Evolutionary conservation across 805 yeast genomes (phyloP).

Genomic region (Tetrapisispora iriomotensis): DNA sequence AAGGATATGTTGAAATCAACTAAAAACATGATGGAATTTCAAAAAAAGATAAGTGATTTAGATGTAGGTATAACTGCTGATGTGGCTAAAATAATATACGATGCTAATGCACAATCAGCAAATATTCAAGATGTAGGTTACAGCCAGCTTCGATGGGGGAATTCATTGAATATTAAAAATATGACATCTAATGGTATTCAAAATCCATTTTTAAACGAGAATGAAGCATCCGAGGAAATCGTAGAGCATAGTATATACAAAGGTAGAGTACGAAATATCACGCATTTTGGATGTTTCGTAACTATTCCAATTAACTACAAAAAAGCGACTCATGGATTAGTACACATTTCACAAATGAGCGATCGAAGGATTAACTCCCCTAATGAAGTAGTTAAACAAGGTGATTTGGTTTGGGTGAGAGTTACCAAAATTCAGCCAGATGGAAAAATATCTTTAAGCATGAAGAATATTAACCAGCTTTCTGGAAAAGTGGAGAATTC

Average conservation of each 20-base stretch:
- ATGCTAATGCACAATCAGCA: background rate
- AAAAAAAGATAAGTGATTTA: constrained; percentile 10
- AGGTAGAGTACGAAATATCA: constrained; percentile 53
- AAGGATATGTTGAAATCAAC: constrained; percentile 11
- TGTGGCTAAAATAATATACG: constrained; percentile 8
- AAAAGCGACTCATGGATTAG: constrained; percentile 44
- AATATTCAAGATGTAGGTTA: too few relatives aligned
- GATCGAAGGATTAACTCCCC: constrained; percentile 44
- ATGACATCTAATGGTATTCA: background rate
- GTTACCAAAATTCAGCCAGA: constrained; percentile 39
- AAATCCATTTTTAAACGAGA: constrained; percentile 15
- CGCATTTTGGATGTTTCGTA: constrained; percentile 73
- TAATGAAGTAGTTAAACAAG: constrained; percentile 42
- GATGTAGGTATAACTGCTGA: constrained; percentile 17
- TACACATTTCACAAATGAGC: constrained; percentile 67
- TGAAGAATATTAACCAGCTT: constrained; percentile 64
- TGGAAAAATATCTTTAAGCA: constrained; percentile 46
- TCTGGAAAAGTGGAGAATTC: constrained; percentile 40
- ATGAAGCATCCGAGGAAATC: constrained; percentile 17
- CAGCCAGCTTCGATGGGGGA: background rate
- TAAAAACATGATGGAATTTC: constrained; percentile 7
- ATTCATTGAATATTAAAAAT: background rate
- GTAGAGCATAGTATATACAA: constrained; percentile 40
- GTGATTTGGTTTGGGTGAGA: constrained; percentile 58
- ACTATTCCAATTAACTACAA: constrained; percentile 34